Conservation (phyloP, 2,329 filamentous ascomycete genomes). For the Arachnomyces sp. region DNA sequence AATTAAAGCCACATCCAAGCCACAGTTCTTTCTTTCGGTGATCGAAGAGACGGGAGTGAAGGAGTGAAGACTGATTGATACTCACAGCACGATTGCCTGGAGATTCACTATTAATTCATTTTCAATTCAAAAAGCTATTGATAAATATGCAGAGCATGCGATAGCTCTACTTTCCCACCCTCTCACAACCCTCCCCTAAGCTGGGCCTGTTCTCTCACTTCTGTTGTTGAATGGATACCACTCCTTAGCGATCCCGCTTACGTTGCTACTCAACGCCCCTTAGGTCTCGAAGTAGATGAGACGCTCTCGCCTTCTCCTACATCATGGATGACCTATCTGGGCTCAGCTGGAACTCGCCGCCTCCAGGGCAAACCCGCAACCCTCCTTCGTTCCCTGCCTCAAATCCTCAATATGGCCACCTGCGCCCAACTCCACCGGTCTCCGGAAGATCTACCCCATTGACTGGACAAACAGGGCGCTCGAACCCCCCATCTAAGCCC, state of each 20-base stretch:
- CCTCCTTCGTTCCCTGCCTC: conserved; percentile 29
- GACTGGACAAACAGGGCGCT: conserved; percentile 22
- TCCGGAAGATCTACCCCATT: conserved; percentile 39
- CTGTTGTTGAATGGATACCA: conserved; percentile 4
- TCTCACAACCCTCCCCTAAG: conserved; percentile 6
- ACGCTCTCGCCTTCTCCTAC: conserved; percentile 6
- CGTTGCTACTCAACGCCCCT: background rate
- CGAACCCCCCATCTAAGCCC: conserved; percentile 32
- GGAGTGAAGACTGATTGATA: too few relatives aligned
- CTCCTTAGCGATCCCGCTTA: conserved; percentile 4
- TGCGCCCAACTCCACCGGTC: conserved; percentile 28
- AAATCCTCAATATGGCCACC: conserved; percentile 25
- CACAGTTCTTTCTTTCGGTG: background rate
- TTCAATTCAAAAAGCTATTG: background rate
- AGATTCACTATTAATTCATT: background rate
- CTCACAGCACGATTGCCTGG: too few relatives aligned
- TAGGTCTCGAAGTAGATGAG: too few relatives aligned
- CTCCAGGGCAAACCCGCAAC: conserved; percentile 26
- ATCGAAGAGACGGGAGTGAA: too few relatives aligned
- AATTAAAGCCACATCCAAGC: background rate
- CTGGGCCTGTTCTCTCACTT: background rate
- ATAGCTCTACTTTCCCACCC: background rate
- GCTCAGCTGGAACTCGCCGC: conserved; percentile 35
- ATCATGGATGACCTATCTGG: conserved; percentile 42
- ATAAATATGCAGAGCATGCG: too few relatives aligned